Evolutionary conservation across 1,139 yeast genomes (phyloP), one percentile per base, ranked within the genome.

Genomic region (Ogataea hybrid): DNA sequence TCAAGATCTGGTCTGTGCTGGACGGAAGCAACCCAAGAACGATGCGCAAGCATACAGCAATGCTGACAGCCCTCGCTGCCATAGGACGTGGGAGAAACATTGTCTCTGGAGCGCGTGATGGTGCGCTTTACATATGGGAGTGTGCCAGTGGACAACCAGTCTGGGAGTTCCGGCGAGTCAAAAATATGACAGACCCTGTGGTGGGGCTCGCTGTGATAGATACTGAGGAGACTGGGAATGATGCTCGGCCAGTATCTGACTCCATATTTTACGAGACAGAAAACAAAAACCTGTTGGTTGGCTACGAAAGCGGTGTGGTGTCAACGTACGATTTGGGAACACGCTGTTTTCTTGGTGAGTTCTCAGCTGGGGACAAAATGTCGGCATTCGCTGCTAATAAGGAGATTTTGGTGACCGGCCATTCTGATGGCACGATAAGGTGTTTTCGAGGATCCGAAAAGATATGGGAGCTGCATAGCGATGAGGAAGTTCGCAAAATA

Each of bases 31-130:
- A 67, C 41, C 75, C 80, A 1, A 61, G 89, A 35, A 64, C 71
- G 0, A 67, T 82, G 47, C 41, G 46, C 7, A 76, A 75, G 1
- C 87, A 81, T 43, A 67, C 54, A 14, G 54, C 56, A 1, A 61
- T 70, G 3, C 65, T 83, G 14, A 71, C 75, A 2, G 79, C 68
- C 45, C 47, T 76, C 2, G 69, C 61, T 3, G 52, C 79, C 39
- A 62, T 84, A 22, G 88, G 79, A 0, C 61, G 76, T 15, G 94
- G 94, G 2, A 63, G 92, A 27, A 83, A 84, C 53, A 67, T 84
- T 46, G 48, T 82, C 21, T 71, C 77, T 2, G 66, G 76, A 3
- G 70, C 78, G 9, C 42, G 50, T 5, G 84, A 80, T 54, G 84
- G 85, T 0, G 57, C 73, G 0, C 66, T 81, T 2, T 67, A 64